Conservation (phyloP, 257 asterid species). For the Nicotiana sylvestris region DNA sequence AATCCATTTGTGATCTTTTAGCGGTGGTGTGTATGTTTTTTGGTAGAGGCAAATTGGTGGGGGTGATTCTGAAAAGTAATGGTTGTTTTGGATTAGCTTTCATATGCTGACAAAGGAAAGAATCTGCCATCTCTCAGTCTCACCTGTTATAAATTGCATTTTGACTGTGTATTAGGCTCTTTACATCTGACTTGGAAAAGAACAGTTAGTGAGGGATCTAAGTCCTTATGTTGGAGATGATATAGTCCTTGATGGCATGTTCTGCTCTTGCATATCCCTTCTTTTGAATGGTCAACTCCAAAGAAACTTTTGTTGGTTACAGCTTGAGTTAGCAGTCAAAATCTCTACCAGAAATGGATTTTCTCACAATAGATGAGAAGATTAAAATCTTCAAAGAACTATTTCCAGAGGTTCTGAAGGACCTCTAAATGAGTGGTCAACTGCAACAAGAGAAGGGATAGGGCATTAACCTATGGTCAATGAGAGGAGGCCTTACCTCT, state of each 20-base stretch:
- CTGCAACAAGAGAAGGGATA: background rate
- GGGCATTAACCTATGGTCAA: background rate
- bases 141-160: background rate
- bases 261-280: background rate
- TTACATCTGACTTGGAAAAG: background rate
- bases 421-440: background rate
- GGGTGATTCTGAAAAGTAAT: constrained; percentile 1
- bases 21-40: background rate
- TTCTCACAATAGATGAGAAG: background rate
- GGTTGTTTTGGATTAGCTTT: constrained; percentile 5
- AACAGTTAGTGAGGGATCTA: background rate
- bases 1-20: background rate
- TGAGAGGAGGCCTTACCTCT: background rate
- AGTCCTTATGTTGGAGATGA: background rate
- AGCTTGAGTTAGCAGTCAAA: background rate
- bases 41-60: constrained; percentile 2
- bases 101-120: background rate
- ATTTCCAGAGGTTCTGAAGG: background rate
- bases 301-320: background rate
- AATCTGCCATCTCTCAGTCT: background rate
- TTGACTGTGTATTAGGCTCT: background rate
- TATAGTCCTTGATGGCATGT: constrained; percentile 8
- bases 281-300: background rate
- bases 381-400: background rate
- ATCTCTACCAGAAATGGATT: background rate